Percentiles rank a stretch among this genome's conserved stretches.
These are phyloP conservation scores for Flaveria brownii DNA, from an alignment of 129 eudicot genomes.

Conservation along the genomic window DNA sequence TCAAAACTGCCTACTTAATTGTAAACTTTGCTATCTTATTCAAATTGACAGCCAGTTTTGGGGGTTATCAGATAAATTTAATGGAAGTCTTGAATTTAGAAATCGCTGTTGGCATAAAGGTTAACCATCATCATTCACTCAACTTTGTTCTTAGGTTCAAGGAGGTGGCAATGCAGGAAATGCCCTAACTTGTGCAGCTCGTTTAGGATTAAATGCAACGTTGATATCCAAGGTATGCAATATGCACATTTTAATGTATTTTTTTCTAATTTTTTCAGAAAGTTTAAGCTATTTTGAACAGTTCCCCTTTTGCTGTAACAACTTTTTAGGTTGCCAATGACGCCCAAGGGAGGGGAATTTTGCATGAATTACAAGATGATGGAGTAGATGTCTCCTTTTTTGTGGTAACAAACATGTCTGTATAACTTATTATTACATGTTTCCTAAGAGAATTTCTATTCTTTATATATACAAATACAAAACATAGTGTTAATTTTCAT, in stretches of 20 bases:
- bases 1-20: not conserved
- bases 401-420: conserved; percentile 46
- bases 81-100: conserved; percentile 5
- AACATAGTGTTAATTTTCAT: not conserved
- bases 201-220: conserved; percentile 78
- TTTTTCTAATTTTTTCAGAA: not conserved
- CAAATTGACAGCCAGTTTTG: not conserved
- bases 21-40: conserved; percentile 8
- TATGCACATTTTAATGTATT: not conserved
- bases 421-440: not conserved
- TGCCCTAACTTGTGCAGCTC: conserved; percentile 95
- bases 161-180: conserved; percentile 97
- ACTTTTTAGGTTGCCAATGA: conserved; percentile 74
- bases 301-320: conserved; percentile 4
- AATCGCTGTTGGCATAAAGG: conserved; percentile 11
- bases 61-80: conserved; percentile 11
- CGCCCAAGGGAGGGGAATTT: conserved; percentile 72
- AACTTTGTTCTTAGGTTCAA: conserved; percentile 58
- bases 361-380: conserved; percentile 86
- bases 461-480: not conserved
- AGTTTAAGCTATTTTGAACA: conserved; percentile 14
- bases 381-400: conserved; percentile 79
- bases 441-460: not conserved
- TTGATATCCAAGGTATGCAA: conserved; percentile 72
- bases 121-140: conserved; percentile 14